Evolutionary conservation across 2,329 filamentous ascomycete genomes (phyloP), one percentile per base, ranked within the genome.

Genomic region (Cadophora malorum): DNA sequence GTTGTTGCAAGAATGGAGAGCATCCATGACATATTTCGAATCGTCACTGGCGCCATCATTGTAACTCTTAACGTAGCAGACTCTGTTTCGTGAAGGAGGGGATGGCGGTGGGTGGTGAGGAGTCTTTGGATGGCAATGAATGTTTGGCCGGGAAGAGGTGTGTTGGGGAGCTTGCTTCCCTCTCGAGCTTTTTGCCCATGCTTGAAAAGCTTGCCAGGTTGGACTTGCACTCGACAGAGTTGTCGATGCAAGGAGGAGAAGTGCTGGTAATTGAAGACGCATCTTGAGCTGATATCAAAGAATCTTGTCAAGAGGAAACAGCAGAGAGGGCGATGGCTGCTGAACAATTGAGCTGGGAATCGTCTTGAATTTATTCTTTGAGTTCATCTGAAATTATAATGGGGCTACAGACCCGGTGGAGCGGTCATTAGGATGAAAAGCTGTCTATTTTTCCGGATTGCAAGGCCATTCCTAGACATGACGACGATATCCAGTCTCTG

Each of bases 1-100:
- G 71, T 87, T 81, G 73, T 90, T 90, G 77, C 88, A 90, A 49
- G 81, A 74, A 55, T 87, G 79, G 65, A 90, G 78, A 0, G 88
- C 87, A 0, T 80, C 76, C 9, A 90, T 71, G 61, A 90, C 85
- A 65, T 83, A 81, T 0, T 79, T 72, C 0, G 78, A 77, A 65
- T 81, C 79, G 71, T 78, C 76, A 19, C 69, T 71, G 45, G 68
- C 65, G 45, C 73, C 68, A 33, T 76, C 71, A 53, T 71, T 71
- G 53, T 76, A 62, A 58, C 72, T 73, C n/a, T 74, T 64, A 7
- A 77, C 73, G 50, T 76, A 75, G 67, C 74, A 77, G 19, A 69
- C 68, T 59, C 71, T 75, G 49, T 63, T 67, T 52, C 75, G 66
- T 7, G 69, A 41, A 9, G 69, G 65, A 16, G 73, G 69, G 58